Conservation (phyloP, 352 stramenopile genomes). For the Phytopythium kandeliae region DNA sequence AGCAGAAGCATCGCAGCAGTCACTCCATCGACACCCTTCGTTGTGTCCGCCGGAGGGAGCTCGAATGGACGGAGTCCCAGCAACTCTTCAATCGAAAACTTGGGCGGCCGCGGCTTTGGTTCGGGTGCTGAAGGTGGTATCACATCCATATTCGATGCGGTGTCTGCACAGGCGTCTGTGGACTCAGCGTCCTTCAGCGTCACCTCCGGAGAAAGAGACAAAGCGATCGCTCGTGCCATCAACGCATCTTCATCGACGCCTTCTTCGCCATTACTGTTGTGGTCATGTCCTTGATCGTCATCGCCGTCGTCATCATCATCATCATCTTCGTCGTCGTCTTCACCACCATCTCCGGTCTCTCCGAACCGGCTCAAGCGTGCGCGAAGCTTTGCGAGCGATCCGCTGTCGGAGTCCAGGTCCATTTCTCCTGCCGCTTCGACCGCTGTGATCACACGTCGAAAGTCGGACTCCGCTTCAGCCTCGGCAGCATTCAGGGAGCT, state of each 20-base stretch:
- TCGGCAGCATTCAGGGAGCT: slow-evolving; percentile 13
- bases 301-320: slow-evolving; percentile 48
- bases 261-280: slow-evolving; percentile 46
- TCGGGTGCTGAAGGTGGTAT: slow-evolving; percentile 2
- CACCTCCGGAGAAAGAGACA: slow-evolving; percentile 83
- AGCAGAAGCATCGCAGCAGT: slow-evolving; percentile 53
- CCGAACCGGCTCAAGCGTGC: slow-evolving; percentile 65
- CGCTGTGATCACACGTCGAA: slow-evolving; percentile 19
- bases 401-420: slow-evolving; percentile 65
- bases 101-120: slow-evolving; percentile 35
- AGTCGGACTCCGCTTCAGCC: slow-evolving; percentile 29
- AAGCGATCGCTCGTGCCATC: slow-evolving; percentile 84
- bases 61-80: slow-evolving; percentile 58
- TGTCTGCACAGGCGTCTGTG: slow-evolving; percentile 5
- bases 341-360: slow-evolving; percentile 23
- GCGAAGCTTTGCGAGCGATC: slow-evolving; percentile 53
- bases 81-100: slow-evolving; percentile 71
- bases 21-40: slow-evolving; percentile 36
- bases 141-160: slow-evolving; percentile 13
- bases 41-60: slow-evolving; percentile 25
- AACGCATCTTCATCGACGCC: slow-evolving; percentile 83
- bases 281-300: slow-evolving; percentile 35
- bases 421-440: slow-evolving; percentile 33
- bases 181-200: slow-evolving; percentile 53
- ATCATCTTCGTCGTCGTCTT: slow-evolving; percentile 51